A percentile compares a stretch with the other conserved stretches of the same genome.
Evolutionary conservation across 1,284 basidiomycete genomes (phyloP).

Genomic region (Tylopilus sp.): DNA sequence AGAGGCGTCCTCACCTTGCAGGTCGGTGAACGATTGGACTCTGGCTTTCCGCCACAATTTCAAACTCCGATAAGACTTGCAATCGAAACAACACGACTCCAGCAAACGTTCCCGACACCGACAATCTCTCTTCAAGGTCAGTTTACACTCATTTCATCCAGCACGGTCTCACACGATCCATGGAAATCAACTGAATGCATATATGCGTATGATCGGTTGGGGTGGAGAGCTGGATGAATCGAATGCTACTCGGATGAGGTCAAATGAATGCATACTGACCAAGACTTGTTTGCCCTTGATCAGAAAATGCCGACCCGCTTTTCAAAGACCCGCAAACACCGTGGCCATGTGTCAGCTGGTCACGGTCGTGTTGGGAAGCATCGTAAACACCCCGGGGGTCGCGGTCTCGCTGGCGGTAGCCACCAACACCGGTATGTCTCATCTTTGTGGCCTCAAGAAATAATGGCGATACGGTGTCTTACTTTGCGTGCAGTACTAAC

Average conservation of each 20-base stretch:
- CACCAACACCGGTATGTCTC: slow-evolving; percentile 92
- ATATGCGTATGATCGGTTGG: slow-evolving; percentile 21
- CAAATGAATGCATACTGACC: slow-evolving; percentile 29
- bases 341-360: slow-evolving; percentile 98
- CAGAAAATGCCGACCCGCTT: slow-evolving; percentile 90
- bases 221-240: slow-evolving; percentile 49
- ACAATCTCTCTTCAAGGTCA: slow-evolving; percentile 62
- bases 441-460: neutral
- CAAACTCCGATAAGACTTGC: slow-evolving; percentile 26
- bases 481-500: slow-evolving; percentile 56
- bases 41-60: slow-evolving; percentile 19
- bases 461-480: neutral
- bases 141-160: slow-evolving; percentile 35
- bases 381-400: slow-evolving; percentile 99
- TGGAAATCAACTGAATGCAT: slow-evolving; percentile 31
- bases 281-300: slow-evolving; percentile 29
- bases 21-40: no score
- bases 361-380: slow-evolving; percentile 99
- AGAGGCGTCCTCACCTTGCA: slow-evolving; percentile 14
- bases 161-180: neutral
- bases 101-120: slow-evolving; percentile 39
- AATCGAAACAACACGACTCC: slow-evolving; percentile 8
- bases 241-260: slow-evolving; percentile 29
- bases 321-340: slow-evolving; percentile 97
- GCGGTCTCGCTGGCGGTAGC: slow-evolving; percentile 99